Conservation (phyloP, 2,329 filamentous ascomycete genomes). For the Phaeosphaeriaceae sp. region DNA sequence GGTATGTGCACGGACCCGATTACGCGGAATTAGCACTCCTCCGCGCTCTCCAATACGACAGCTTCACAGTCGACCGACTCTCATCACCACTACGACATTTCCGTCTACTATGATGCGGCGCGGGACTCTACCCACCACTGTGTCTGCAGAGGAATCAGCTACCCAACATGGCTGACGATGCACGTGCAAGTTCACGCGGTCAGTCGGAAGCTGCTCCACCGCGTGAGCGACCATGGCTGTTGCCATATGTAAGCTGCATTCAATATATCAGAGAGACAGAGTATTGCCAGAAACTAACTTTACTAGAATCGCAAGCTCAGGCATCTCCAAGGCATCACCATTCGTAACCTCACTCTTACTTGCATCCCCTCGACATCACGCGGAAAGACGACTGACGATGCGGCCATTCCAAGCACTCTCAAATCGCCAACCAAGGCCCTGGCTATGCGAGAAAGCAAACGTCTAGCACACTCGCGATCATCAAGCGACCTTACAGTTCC, state of each 20-base stretch:
- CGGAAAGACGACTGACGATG: slow-evolving; percentile 74
- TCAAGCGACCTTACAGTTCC: slow-evolving; percentile 58
- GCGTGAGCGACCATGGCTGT: slow-evolving; percentile 47
- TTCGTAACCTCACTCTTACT: slow-evolving; percentile 82
- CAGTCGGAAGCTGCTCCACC: slow-evolving; percentile 22
- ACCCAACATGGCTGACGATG: slow-evolving; percentile 35
- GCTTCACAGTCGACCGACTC: slow-evolving; percentile 16
- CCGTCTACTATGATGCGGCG: slow-evolving; percentile 19
- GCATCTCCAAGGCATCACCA: slow-evolving; percentile 83
- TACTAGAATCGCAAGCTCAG: slow-evolving; percentile 81
- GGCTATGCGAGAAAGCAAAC: slow-evolving; percentile 57
- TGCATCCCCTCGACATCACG: slow-evolving; percentile 55
- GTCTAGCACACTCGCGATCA: slow-evolving; percentile 64
- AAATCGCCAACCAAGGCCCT: slow-evolving; percentile 72
- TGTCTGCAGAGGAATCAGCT: slow-evolving; percentile 6
- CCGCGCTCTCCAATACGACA: slow-evolving; percentile 26
- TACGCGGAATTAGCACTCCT: slow-evolving; percentile 16
- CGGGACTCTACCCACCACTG: slow-evolving; percentile 4
- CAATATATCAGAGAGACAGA: no score
- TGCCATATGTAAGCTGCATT: slow-evolving; percentile 46
- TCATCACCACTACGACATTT: not conserved
- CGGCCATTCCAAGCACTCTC: slow-evolving; percentile 71
- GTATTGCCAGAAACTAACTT: no score
- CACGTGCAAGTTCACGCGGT: slow-evolving; percentile 8
- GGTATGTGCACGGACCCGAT: slow-evolving; percentile 12